phyloP scores from a whole-genome alignment of 2,329 filamentous ascomycete genomes.

The Claviceps pazoutovae region DNA sequence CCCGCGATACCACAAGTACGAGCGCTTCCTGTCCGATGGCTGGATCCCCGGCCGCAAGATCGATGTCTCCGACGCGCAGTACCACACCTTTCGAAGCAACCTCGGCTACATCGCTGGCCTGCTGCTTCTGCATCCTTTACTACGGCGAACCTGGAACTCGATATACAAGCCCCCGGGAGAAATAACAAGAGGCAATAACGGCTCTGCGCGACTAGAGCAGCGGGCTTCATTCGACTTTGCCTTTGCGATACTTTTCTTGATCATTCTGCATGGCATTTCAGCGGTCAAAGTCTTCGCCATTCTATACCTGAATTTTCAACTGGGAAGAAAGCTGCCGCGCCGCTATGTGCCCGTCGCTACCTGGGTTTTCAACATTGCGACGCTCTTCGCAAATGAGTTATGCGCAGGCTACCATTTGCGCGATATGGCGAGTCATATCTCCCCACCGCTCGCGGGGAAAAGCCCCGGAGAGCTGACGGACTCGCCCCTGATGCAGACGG shows the following conservation, averaged over 20 bases:
- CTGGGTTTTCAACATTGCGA: conserved; percentile 80
- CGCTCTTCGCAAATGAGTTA: conserved; percentile 83
- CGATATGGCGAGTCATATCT: conserved; percentile 41
- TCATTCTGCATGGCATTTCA: conserved; percentile 73
- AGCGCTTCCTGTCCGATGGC: conserved; percentile 56
- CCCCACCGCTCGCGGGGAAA: conserved; percentile 11
- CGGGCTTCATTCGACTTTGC: conserved; percentile 68
- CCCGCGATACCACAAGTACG: conserved; percentile 65
- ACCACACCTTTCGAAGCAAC: conserved; percentile 71
- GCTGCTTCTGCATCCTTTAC: conserved; percentile 62
- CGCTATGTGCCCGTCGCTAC: conserved; percentile 59
- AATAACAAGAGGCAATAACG: conserved; percentile 18
- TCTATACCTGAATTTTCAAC: conserved; percentile 64
- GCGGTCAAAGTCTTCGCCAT: conserved; percentile 70
- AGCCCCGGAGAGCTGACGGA: conserved; percentile 13
- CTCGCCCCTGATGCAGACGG: conserved; percentile 42
- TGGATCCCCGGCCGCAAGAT: conserved; percentile 92
- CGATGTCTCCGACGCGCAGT: conserved; percentile 83
- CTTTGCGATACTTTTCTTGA: conserved; percentile 69
- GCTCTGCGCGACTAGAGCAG: conserved; percentile 47
- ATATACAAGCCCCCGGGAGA: conserved; percentile 25
- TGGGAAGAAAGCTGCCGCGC: conserved; percentile 60
- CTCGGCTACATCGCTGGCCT: conserved; percentile 67
- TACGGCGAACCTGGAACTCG: conserved; percentile 58
- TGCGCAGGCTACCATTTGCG: conserved; percentile 61